Conservation (phyloP, 768 basidiomycete genomes). For the Suillus placidus region DNA sequence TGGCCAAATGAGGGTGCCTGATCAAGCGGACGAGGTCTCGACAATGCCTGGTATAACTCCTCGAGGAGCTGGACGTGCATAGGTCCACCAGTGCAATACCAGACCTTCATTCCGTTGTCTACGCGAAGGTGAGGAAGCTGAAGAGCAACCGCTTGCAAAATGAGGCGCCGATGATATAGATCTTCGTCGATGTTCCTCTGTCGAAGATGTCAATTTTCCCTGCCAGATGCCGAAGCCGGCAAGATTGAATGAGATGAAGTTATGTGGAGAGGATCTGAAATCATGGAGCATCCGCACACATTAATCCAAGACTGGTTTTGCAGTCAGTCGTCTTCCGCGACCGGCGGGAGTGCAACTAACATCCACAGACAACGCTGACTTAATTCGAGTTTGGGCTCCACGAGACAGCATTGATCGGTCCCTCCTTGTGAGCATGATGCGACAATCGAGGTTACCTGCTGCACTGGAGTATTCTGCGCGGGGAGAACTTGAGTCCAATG, state of each 20-base stretch:
- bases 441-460: conserved; percentile 91
- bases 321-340: conserved; percentile 61
- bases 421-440: conserved; percentile 92
- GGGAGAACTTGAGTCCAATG: too few relatives aligned
- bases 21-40: conserved; percentile 64
- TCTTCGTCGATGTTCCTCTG: conserved; percentile 81
- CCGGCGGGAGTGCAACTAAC: conserved; percentile 53
- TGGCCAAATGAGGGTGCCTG: conserved; percentile 69
- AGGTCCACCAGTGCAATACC: too few relatives aligned
- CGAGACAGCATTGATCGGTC: conserved; percentile 91
- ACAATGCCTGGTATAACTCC: too few relatives aligned
- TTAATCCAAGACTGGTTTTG: conserved; percentile 89
- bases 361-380: conserved; percentile 95
- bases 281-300: conserved; percentile 91
- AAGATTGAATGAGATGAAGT: conserved; percentile 96
- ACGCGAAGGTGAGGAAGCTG: too few relatives aligned
- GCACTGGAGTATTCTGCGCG: too few relatives aligned
- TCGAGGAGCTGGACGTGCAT: too few relatives aligned
- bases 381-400: conserved; percentile 98
- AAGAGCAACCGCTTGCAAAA: conserved; percentile 95
- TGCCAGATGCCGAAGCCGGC: conserved; percentile 95
- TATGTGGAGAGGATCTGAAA: conserved; percentile 86
- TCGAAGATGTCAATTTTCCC: conserved; percentile 94
- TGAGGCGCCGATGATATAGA: conserved; percentile 80
- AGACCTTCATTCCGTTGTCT: too few relatives aligned